Evolutionary conservation across 257 asterid genomes (phyloP), one percentile per base, ranked within the genome.

Genomic region (Dorcoceras hygrometricum): DNA sequence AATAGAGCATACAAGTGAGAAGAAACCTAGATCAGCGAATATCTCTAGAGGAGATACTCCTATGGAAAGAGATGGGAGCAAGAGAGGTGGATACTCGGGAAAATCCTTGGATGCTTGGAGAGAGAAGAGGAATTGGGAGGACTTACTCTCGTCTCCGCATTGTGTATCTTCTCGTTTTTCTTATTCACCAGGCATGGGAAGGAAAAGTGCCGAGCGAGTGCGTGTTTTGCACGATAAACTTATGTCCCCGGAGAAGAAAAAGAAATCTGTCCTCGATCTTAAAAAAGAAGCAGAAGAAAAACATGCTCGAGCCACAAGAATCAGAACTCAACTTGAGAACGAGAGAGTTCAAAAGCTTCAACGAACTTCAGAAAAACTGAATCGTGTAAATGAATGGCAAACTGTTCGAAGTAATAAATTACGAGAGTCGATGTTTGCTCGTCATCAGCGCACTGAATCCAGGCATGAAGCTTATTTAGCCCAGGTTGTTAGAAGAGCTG

Each of bases 91-190:
- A 61, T 76, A 65, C 74, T 76, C 81, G n/a, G 82, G 81, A 78
- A 85, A 78, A 71, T 89, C 92, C 48, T 79, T 94, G 95, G 96
- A 90, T 87, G 99, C 97, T 57, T 94, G 99, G 99, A 94, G 88
- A 84, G 99, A 90, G 85, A 94, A 88, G 85, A 85, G 99, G 75
- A 90, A 90, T 75, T 94, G 99, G 99, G 95, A 94, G 79, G 96
- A 86, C 70, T 79, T 94, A 79, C 99, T 94, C 79, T 82, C 94
- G 68, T 72, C 95, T 58, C 91, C 97, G 10, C 81, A 79, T 69
- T 85, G 94, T 70, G 87, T 77, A 74, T 89, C 97, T 72, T 86
- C 96, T 54, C 96, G 97, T 61, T 90, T 88, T 79, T 94, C 95
- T 9, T 83, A 88, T 78, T 94, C 99, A 59, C 97, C 99, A 18